Conservation (phyloP, 2,329 filamentous ascomycete species). For the Thelonectria blattea region DNA sequence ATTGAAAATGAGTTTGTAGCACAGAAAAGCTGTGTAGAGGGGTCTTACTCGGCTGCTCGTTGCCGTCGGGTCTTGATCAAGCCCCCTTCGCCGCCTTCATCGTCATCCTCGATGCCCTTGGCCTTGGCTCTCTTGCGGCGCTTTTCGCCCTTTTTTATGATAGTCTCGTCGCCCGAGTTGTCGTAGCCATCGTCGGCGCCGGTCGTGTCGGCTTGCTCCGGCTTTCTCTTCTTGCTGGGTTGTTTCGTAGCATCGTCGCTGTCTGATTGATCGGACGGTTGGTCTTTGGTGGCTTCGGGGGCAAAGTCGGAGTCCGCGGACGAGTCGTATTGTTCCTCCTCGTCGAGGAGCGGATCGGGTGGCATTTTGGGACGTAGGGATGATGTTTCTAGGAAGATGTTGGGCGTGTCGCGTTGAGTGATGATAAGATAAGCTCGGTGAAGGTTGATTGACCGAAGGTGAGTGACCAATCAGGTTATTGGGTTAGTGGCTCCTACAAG, state of each 20-base stretch:
- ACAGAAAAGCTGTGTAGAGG: neutral
- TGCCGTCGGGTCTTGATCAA: conserved; percentile 77
- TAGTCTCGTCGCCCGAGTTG: conserved; percentile 75
- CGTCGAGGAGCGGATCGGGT: conserved; percentile 49
- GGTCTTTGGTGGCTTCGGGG: conserved; percentile 59
- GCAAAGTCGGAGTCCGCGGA: conserved; percentile 78
- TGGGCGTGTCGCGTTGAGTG: conserved; percentile 9
- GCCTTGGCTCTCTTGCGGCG: conserved; percentile 53
- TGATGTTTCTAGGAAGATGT: conserved; percentile 1
- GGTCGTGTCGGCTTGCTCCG: conserved; percentile 26
- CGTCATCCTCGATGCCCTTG: conserved; percentile 52
- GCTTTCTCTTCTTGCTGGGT: conserved; percentile 34
- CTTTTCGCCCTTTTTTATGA: conserved; percentile 68
- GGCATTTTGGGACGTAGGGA: conserved; percentile 46
- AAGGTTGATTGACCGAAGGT: conserved; percentile 13
- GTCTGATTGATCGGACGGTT: conserved; percentile 57
- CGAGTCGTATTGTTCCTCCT: conserved; percentile 68
- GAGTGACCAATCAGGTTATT: conserved; percentile 28
- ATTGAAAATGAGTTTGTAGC: conserved; percentile 15
- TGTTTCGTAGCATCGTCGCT: conserved; percentile 49
- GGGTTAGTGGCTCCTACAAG: neutral
- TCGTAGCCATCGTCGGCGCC: conserved; percentile 59
- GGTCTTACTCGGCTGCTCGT: conserved; percentile 66
- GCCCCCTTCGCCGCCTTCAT: conserved; percentile 64
- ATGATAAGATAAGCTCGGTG: conserved; percentile 15